Evolutionary conservation across 1,284 basidiomycete genomes (phyloP).

Genomic region (Apiotrichum brassicae): DNA sequence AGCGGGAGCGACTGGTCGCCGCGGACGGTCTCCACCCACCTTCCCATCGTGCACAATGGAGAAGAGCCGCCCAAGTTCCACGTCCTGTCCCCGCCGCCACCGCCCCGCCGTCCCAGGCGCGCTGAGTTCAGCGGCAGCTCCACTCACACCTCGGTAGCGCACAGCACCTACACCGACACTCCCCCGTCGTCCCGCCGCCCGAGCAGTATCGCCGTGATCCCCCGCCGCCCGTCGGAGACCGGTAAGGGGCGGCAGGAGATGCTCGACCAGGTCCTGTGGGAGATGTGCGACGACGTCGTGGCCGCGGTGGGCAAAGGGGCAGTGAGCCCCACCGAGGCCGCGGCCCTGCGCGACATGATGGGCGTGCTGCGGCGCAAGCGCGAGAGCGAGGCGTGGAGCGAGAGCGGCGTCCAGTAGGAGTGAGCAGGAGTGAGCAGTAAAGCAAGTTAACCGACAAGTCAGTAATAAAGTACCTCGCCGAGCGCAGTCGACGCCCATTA

Average conservation of each 20-base stretch:
- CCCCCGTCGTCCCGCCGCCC: no score
- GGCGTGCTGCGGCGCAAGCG: constrained; percentile 12
- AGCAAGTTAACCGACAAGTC: no score
- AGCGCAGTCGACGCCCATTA: no score
- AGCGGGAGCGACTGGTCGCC: no score
- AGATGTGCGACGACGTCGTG: constrained; percentile 32
- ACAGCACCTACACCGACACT: no score
- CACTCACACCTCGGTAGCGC: no score
- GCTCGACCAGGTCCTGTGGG: constrained; percentile 29
- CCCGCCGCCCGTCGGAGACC: background rate
- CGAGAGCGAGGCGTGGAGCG: constrained; percentile 15
- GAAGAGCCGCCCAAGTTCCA: background rate
- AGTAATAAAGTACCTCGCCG: no score
- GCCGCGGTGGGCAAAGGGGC: constrained; percentile 17
- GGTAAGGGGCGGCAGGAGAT: constrained; percentile 20
- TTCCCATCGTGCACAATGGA: background rate
- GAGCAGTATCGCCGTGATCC: background rate
- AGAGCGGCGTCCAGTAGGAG: background rate
- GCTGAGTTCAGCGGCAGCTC: no score
- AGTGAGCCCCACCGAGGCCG: constrained; percentile 17
- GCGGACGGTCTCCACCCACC: no score
- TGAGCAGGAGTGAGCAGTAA: background rate
- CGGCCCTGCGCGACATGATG: constrained; percentile 23
- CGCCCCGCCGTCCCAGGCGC: background rate
- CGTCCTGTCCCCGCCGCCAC: background rate